Evolutionary conservation across 2,329 filamentous ascomycete genomes (phyloP).

Genomic region (Venturiaceae sp.): DNA sequence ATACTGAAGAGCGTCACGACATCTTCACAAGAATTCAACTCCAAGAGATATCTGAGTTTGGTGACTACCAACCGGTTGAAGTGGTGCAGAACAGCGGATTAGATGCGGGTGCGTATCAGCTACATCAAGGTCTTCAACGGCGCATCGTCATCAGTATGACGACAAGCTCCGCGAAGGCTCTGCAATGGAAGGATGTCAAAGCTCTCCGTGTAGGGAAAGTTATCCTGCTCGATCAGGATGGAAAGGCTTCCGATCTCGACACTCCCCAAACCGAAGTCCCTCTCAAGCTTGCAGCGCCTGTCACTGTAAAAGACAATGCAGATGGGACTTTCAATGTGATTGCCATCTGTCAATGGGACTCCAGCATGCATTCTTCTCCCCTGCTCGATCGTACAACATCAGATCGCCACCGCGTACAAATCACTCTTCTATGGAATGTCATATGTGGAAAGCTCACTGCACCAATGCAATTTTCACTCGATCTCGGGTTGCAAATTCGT

Average conservation of each 20-base stretch:
- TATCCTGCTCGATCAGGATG: slow-evolving; percentile 72
- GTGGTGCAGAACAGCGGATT: slow-evolving; percentile 77
- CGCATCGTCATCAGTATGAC: slow-evolving; percentile 81
- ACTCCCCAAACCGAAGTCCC: slow-evolving; percentile 62
- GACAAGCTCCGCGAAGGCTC: slow-evolving; percentile 76
- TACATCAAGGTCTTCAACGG: slow-evolving; percentile 89
- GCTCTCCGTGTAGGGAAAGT: slow-evolving; percentile 71
- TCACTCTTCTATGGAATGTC: slow-evolving; percentile 80
- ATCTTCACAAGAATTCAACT: slow-evolving; percentile 82
- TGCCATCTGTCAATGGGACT: slow-evolving; percentile 92
- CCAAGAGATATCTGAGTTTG: slow-evolving; percentile 82
- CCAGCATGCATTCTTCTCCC: slow-evolving; percentile 82
- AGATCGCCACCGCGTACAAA: slow-evolving; percentile 87
- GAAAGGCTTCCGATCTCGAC: slow-evolving; percentile 73
- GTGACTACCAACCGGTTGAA: slow-evolving; percentile 85
- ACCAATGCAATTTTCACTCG: slow-evolving; percentile 77
- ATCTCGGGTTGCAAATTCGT: slow-evolving; percentile 73
- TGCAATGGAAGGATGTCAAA: slow-evolving; percentile 81
- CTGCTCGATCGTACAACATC: slow-evolving; percentile 86
- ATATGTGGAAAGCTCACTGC: slow-evolving; percentile 74
- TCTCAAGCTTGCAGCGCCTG: slow-evolving; percentile 67
- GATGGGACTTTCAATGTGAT: slow-evolving; percentile 86
- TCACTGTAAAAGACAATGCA: slow-evolving; percentile 71
- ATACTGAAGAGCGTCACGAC: slow-evolving; percentile 87
- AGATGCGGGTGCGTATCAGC: slow-evolving; percentile 84